Base-by-base conservation (phyloP, 305 asterid species). In the Striga hermonthica region DNA sequence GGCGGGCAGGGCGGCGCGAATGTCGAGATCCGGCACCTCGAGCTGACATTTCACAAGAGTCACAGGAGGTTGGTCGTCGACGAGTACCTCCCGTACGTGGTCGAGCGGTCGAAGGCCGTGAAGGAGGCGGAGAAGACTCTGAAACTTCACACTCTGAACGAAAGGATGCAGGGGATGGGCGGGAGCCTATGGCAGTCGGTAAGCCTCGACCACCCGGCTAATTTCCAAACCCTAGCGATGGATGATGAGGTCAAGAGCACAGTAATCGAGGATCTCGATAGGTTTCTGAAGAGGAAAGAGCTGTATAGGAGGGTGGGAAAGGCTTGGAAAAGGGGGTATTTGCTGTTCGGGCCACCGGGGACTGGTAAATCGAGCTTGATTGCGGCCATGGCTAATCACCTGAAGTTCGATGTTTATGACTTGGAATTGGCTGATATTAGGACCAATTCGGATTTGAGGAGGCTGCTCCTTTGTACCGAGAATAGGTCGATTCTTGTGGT, bases 251-350 rank as follows among this genome's bases (percentile, higher is more conserved):
- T 44, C 3, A 83, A 85, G 47, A 70, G 65, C 0, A 68, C 11
- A 72, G 36, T 85, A 4, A 22, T 74, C 0, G 74, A 69, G n/a
- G 92, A 85, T 70, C 79, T 85, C 2, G 81, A 85, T 1, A 57
- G 62, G 65, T 85, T 85, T 59, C 22, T 79, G 57, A 35, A 35
- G 63, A 76, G 92, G 81, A 85, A 43, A 47, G 86, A 82, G 10
- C 40, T 72, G 36, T 83, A 85, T n/a, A 76, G 72, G 77, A 81
- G 61, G 35, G 86, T 79, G 0, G 91, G 92, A 4, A 85, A 81
- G 65, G 86, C 85, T 0, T 85, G 91, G 92, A 85, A 85, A 63
- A 78, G 89, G 45, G 89, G 92, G 7, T 85, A 83, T 40, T 73
- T 86, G 71, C 12, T 82, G 82, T 82, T 58, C 48, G 91, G 91